Percentiles rank a stretch among this genome's conserved stretches.
phyloP scores from a whole-genome alignment of 306 rosid species.

The Hippophae tibetana region DNA sequence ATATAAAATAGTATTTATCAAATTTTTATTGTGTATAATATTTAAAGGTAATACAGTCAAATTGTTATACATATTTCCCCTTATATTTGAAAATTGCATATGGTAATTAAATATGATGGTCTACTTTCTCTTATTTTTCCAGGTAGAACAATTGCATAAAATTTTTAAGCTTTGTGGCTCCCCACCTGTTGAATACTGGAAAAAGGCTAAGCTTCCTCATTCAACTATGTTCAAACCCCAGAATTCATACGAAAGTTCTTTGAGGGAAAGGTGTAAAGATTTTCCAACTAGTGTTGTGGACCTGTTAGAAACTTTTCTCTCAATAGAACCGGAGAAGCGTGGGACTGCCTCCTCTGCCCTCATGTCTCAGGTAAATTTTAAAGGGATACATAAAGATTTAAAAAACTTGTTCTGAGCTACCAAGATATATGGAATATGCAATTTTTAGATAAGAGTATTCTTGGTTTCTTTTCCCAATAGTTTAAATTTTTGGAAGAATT shows the following conservation, averaged over 20 bases:
- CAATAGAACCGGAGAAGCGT: conserved; percentile 58
- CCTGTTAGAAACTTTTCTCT: conserved; percentile 61
- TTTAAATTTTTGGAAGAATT: too few species aligned
- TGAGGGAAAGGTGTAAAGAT: conserved; percentile 53
- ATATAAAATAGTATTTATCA: too few species aligned
- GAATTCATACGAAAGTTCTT: conserved; percentile 51
- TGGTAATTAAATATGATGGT: conserved; percentile 6
- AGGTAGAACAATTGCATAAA: conserved; percentile 96
- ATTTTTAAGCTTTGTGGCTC: conserved; percentile 90
- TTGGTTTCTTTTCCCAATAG: too few species aligned
- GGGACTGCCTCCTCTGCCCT: conserved; percentile 90
- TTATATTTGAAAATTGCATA: not conserved
- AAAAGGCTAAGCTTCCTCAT: conserved; percentile 69
- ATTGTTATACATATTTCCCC: not conserved
- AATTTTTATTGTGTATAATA: not conserved
- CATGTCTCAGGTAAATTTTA: conserved; percentile 58
- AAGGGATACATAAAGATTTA: not conserved
- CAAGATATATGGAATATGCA: not conserved
- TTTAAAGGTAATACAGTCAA: not conserved
- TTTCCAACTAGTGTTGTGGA: conserved; percentile 46
- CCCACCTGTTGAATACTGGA: conserved; percentile 89
- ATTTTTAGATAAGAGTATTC: not conserved
- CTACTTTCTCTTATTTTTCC: conserved; percentile 10
- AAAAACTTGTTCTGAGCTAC: not conserved
- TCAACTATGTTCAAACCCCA: conserved; percentile 87